Evolutionary conservation across 345 rosid species (phyloP).

Genomic region (Melaleuca alternifolia): DNA sequence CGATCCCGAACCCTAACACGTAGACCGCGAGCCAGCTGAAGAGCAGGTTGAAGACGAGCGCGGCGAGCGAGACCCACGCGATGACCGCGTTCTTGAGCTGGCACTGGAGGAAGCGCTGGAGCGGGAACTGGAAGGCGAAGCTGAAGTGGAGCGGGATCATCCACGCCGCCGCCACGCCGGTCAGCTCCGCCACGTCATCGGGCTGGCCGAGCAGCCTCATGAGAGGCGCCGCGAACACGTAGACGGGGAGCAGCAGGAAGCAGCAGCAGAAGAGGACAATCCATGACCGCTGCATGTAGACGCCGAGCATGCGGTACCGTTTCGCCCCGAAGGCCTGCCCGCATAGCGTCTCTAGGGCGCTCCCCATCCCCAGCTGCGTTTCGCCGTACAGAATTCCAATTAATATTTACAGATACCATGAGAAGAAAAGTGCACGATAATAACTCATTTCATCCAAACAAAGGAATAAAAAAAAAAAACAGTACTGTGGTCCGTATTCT

Average conservation of each 20-base stretch:
- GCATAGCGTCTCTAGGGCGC: conserved; percentile 11
- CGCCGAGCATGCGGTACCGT: conserved; percentile 6
- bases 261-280: background rate
- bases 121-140: conserved; percentile 32
- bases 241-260: background rate
- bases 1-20: conserved; percentile 14
- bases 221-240: background rate
- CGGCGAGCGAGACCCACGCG: conserved; percentile 22
- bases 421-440: background rate
- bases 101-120: conserved; percentile 31
- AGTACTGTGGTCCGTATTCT: background rate
- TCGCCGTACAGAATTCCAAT: background rate
- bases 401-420: background rate
- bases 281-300: conserved; percentile 1
- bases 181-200: conserved; percentile 31
- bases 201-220: conserved; percentile 11
- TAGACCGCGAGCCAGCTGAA: conserved; percentile 22
- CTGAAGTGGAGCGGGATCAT: conserved; percentile 34
- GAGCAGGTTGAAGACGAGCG: conserved; percentile 8
- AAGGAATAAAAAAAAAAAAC: too few relatives aligned
- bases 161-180: conserved; percentile 20
- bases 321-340: conserved; percentile 6
- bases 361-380: conserved; percentile 5
- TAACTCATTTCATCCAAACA: too few relatives aligned
- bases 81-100: conserved; percentile 22